Evolutionary conservation across 2,329 filamentous ascomycete genomes (phyloP).

Genomic region (Orbilia brochopaga): DNA sequence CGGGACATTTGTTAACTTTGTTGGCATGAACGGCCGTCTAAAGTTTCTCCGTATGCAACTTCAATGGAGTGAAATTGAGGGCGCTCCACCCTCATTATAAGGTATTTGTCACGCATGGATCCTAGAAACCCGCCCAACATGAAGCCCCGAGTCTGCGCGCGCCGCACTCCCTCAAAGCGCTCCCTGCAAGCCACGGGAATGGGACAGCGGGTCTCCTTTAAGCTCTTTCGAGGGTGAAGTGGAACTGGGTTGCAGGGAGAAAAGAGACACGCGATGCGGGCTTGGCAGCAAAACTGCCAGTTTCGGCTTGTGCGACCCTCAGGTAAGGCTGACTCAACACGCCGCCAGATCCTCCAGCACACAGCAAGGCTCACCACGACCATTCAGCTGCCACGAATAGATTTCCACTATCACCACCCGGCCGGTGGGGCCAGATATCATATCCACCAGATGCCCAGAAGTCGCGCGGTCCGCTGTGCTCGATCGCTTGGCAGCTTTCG

Average conservation of each 20-base stretch:
- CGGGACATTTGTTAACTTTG: neutral
- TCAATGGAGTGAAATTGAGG: conserved; percentile 10
- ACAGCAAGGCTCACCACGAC: conserved; percentile 22
- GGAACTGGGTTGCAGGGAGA: too few species aligned
- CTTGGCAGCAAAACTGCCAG: conserved; percentile 29
- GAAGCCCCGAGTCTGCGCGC: conserved; percentile 13
- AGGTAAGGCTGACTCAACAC: conserved; percentile 51
- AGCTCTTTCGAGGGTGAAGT: too few species aligned
- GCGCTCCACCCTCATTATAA: conserved; percentile 34
- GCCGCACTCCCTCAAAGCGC: conserved; percentile 31
- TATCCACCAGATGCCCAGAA: conserved; percentile 11
- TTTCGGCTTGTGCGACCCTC: conserved; percentile 29
- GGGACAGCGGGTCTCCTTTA: neutral
- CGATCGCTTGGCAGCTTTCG: conserved; percentile 26
- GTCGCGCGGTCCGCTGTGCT: conserved; percentile 21
- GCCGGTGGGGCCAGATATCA: conserved; percentile 15
- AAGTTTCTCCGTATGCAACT: too few species aligned
- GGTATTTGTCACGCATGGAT: conserved; percentile 50
- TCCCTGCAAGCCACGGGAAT: neutral
- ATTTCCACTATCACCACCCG: conserved; percentile 14
- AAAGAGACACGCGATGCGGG: conserved; percentile 2
- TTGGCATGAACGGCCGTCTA: neutral
- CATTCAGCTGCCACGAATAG: conserved; percentile 30
- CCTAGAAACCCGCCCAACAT: conserved; percentile 29
- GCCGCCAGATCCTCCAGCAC: conserved; percentile 13